Conservation (phyloP, 2,329 filamentous ascomycete genomes). For the Apiospora rasikravindrae region DNA sequence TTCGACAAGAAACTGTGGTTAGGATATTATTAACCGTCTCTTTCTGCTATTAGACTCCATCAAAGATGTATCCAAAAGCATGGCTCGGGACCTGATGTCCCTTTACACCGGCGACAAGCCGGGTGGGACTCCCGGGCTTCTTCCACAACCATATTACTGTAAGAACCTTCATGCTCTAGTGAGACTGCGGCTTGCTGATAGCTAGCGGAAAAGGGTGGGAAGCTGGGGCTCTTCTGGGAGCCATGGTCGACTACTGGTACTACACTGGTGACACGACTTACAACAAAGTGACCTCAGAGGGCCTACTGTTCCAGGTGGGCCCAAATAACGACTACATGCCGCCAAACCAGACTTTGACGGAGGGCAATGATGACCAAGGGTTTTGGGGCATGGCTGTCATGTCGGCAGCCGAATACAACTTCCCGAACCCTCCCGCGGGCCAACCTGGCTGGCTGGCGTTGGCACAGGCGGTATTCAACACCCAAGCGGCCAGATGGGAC, state of each 20-base stretch:
- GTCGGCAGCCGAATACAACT: constrained; percentile 72
- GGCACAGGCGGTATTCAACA: constrained; percentile 82
- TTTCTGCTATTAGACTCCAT: constrained; percentile 50
- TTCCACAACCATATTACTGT: constrained; percentile 62
- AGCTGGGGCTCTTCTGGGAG: constrained; percentile 72
- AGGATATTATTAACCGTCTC: constrained; percentile 20
- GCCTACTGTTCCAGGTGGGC: constrained; percentile 76
- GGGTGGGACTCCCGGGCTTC: constrained; percentile 55
- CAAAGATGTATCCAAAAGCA: constrained; percentile 52
- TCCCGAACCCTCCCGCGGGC: constrained; percentile 61
- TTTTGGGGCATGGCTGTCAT: constrained; percentile 77
- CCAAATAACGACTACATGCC: constrained; percentile 79
- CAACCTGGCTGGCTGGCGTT: constrained; percentile 73
- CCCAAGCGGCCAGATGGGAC: constrained; percentile 77
- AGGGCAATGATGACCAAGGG: constrained; percentile 78
- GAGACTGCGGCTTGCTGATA: constrained; percentile 22
- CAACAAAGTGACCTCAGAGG: constrained; percentile 70
- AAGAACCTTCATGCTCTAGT: constrained; percentile 30
- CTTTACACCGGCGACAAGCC: constrained; percentile 55
- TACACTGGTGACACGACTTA: constrained; percentile 77
- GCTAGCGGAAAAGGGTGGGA: constrained; percentile 64
- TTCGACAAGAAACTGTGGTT: background rate
- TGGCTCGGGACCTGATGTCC: constrained; percentile 57
- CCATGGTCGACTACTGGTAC: constrained; percentile 84
- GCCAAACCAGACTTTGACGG: constrained; percentile 68